Conservation (phyloP, 495 filamentous ascomycete genomes). For the Penicillium subrubescens region DNA sequence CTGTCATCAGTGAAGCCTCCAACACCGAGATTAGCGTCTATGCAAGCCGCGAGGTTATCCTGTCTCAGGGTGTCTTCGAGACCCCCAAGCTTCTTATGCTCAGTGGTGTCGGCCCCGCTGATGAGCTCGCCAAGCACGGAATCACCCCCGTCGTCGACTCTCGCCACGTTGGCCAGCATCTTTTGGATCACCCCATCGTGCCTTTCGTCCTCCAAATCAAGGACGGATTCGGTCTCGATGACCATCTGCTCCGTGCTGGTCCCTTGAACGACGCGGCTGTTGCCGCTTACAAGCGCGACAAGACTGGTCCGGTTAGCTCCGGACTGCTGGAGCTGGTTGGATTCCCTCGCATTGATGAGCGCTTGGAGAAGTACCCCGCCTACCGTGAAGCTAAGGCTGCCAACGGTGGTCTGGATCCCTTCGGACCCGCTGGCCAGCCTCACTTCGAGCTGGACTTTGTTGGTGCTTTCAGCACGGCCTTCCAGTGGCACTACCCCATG, state of each 20-base stretch:
- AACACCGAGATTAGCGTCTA: conserved; percentile 34
- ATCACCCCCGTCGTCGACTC: conserved; percentile 51
- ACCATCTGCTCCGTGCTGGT: conserved; percentile 53
- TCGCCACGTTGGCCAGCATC: conserved; percentile 57
- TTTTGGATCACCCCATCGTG: conserved; percentile 59
- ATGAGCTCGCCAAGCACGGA: conserved; percentile 49
- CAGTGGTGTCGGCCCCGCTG: conserved; percentile 44
- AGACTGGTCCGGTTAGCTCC: conserved; percentile 52
- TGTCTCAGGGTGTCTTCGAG: conserved; percentile 47
- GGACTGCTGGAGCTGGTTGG: conserved; percentile 58
- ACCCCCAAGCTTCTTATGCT: conserved; percentile 53
- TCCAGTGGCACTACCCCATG: conserved; percentile 64
- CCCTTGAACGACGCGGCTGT: conserved; percentile 47
- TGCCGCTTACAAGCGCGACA: conserved; percentile 47
- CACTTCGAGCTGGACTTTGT: conserved; percentile 70
- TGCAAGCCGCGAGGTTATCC: conserved; percentile 46
- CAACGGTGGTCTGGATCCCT: conserved; percentile 58
- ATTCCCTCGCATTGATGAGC: conserved; percentile 58
- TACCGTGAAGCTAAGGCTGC: conserved; percentile 51
- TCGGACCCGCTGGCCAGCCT: conserved; percentile 60
- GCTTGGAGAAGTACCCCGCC: conserved; percentile 47
- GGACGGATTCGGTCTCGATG: conserved; percentile 56
- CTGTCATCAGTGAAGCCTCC: conserved; percentile 47
- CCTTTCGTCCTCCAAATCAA: conserved; percentile 58
- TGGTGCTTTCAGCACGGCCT: conserved; percentile 59